A percentile compares a stretch with the other conserved stretches of the same genome.
Conservation (phyloP, 768 basidiomycete species). For the Tremella fuciformis region DNA sequence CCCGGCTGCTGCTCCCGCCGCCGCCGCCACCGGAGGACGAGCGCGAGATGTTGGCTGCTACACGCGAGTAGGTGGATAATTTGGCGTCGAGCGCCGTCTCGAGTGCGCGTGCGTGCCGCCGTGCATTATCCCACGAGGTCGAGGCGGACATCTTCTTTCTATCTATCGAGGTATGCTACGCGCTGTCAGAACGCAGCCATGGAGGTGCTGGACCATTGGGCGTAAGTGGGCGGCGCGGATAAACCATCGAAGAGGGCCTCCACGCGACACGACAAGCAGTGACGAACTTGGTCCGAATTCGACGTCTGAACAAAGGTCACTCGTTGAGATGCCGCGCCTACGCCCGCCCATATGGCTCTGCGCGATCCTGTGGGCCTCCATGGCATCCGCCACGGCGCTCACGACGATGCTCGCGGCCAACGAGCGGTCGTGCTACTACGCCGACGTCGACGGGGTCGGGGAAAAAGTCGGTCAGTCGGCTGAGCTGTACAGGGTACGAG, state of each 20-base stretch:
- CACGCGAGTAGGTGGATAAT: conserved; percentile 81
- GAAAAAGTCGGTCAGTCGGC: conserved; percentile 85
- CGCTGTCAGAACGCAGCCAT: too few relatives aligned
- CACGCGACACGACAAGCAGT: too few relatives aligned
- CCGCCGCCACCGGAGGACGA: conserved; percentile 55
- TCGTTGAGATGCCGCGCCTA: too few relatives aligned
- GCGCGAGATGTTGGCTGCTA: conserved; percentile 60
- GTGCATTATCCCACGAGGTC: conserved; percentile 71
- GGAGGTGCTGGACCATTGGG: neutral
- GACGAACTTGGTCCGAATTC: too few relatives aligned
- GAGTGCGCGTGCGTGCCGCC: conserved; percentile 86
- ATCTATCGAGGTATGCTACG: too few relatives aligned
- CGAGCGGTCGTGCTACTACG: conserved; percentile 74
- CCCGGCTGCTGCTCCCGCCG: conserved; percentile 56
- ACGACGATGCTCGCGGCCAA: conserved; percentile 50
- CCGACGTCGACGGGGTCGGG: conserved; percentile 73
- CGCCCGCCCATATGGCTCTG: conserved; percentile 11
- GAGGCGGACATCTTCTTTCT: conserved; percentile 3
- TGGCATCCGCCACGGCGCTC: conserved; percentile 44
- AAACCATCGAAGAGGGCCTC: too few relatives aligned
- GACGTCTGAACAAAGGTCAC: too few relatives aligned
- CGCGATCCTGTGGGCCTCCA: neutral
- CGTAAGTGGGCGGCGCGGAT: too few relatives aligned
- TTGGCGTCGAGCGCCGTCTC: conserved; percentile 90
- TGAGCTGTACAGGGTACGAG: too few relatives aligned